A percentile compares a stretch with the other conserved stretches of the same genome.
Evolutionary conservation across 2,329 filamentous ascomycete genomes (phyloP).

Genomic region (Aspergillus felis): DNA sequence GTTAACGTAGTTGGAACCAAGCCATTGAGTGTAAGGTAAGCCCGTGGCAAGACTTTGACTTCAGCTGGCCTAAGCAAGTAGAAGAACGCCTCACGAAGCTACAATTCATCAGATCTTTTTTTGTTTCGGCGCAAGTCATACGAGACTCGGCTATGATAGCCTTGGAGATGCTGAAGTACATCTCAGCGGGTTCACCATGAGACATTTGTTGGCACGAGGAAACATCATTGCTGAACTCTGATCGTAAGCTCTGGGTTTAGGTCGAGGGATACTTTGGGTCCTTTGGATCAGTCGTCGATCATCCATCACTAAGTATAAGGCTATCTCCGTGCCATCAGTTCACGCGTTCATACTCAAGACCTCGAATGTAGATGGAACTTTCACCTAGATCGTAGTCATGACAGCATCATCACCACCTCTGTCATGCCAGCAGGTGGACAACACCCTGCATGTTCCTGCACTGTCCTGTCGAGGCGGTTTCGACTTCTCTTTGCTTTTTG

Average conservation of each 20-base stretch:
- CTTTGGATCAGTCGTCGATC: not conserved
- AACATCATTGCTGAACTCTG: not conserved
- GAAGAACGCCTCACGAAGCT: not conserved
- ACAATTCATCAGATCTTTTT: not conserved
- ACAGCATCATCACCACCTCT: slow-evolving; percentile 20
- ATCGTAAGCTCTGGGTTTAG: not conserved
- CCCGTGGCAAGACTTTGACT: not conserved
- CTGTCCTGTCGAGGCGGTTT: slow-evolving; percentile 37
- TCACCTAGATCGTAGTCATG: slow-evolving; percentile 20
- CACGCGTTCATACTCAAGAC: slow-evolving; percentile 9
- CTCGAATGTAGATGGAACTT: slow-evolving; percentile 17
- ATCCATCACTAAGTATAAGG: not conserved
- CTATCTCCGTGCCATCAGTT: not conserved
- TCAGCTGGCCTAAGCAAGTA: not conserved
- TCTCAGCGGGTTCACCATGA: not conserved
- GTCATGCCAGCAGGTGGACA: slow-evolving; percentile 31
- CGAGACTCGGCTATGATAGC: not conserved
- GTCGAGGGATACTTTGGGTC: not conserved
- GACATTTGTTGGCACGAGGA: not conserved
- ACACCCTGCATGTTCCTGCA: slow-evolving; percentile 32
- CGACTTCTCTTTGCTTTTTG: slow-evolving; percentile 46
- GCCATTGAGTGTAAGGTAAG: not conserved
- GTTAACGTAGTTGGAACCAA: not conserved
- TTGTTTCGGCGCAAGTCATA: not conserved
- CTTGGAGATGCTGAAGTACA: not conserved